Percentiles rank a stretch among this genome's conserved stretches.
Evolutionary conservation across 371 early-diverging fungal species (phyloP).

Genomic region (Haplosporangium sp.): DNA sequence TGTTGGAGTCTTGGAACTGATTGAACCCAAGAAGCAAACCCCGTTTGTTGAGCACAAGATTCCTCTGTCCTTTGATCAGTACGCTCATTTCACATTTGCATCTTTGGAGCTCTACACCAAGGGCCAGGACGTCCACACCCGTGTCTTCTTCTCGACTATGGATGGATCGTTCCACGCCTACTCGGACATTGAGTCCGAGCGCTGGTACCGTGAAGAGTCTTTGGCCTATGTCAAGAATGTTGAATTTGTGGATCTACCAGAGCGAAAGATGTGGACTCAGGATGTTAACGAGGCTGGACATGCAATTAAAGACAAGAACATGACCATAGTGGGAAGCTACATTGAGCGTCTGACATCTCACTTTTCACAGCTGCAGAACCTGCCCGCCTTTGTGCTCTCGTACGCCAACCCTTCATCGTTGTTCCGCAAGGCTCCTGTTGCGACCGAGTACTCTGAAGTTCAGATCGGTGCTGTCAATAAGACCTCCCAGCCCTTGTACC

Average conservation of each 20-base stretch:
- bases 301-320: conserved; percentile 13
- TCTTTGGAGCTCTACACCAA: conserved; percentile 25
- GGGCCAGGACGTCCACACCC: conserved; percentile 51
- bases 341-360: conserved; percentile 73
- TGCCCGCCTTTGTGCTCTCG: conserved; percentile 46
- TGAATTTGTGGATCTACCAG: conserved; percentile 87
- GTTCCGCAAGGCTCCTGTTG: conserved; percentile 29
- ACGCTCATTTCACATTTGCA: conserved; percentile 30
- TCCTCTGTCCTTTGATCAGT: conserved; percentile 32
- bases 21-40: conserved; percentile 19
- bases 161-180: conserved; percentile 69
- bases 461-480: conserved; percentile 34
- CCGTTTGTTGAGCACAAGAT: conserved; percentile 14
- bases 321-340: conserved; percentile 63
- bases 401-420: conserved; percentile 44
- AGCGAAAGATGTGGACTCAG: conserved; percentile 77
- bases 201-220: conserved; percentile 91
- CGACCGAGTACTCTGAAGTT: conserved; percentile 32
- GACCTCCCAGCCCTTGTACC: conserved; percentile 55
- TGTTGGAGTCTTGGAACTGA: conserved; percentile 22
- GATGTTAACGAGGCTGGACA: conserved; percentile 77
- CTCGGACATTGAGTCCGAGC: conserved; percentile 37
- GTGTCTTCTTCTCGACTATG: conserved; percentile 61
- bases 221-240: conserved; percentile 75
- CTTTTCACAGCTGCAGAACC: conserved; percentile 59